Percentiles rank a stretch among this genome's conserved stretches.
phyloP scores from a whole-genome alignment of 225 moss, liverwort and hornwort species.

The Bryum argenteum region DNA sequence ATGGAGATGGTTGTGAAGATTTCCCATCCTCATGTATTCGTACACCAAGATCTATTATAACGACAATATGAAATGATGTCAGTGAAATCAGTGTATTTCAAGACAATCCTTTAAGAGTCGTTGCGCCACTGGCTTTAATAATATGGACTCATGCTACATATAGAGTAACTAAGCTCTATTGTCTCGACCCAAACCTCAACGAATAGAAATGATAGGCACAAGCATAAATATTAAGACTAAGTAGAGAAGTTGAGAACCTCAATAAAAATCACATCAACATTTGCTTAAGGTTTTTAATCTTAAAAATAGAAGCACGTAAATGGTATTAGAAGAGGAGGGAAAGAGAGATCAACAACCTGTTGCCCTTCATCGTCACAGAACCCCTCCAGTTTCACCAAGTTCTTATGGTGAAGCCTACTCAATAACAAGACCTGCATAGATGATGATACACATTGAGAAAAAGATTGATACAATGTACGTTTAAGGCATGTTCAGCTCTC shows the following conservation, averaged over 20 bases:
- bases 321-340: not conserved
- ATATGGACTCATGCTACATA: too few relatives aligned
- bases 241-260: not conserved
- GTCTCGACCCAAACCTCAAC: too few relatives aligned
- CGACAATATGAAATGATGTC: not conserved
- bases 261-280: not conserved
- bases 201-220: not conserved
- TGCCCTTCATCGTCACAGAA: conserved; percentile 46
- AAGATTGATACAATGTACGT: too few relatives aligned
- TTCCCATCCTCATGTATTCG: conserved; percentile 49
- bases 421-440: conserved; percentile 45
- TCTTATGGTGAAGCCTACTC: conserved; percentile 57
- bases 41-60: conserved; percentile 50
- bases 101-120: not conserved
- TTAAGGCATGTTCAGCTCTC: too few relatives aligned
- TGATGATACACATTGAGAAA: too few relatives aligned
- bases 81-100: not conserved
- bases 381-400: conserved; percentile 49
- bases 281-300: not conserved
- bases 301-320: not conserved
- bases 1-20: conserved; percentile 45
- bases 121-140: not conserved
- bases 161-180: too few relatives aligned
- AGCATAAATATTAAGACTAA: not conserved
- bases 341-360: conserved; percentile 32